Percentiles rank a stretch among this genome's conserved stretches.
Conservation (phyloP, 2,329 filamentous ascomycete genomes). For the Aspergillus quadrilineatus region DNA sequence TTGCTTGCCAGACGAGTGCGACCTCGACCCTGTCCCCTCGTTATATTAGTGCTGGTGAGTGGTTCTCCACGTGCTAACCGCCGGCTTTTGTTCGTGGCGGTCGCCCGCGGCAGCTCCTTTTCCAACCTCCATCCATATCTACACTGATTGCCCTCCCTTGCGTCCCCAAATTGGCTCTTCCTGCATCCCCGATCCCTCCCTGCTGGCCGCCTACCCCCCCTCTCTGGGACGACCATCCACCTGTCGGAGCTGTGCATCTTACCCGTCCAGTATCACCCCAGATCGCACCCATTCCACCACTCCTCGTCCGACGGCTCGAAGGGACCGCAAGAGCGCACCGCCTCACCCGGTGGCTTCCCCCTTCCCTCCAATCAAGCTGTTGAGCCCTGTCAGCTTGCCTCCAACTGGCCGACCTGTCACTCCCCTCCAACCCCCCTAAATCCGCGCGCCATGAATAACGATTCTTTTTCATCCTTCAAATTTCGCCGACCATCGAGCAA, state of each 20-base stretch:
- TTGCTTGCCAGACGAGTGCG: neutral
- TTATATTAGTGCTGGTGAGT: conserved; percentile 12
- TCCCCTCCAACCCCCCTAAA: conserved; percentile 30
- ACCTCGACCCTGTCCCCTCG: conserved; percentile 1
- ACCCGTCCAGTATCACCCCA: conserved; percentile 20
- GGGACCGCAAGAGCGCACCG: conserved; percentile 24
- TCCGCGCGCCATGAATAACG: conserved; percentile 37
- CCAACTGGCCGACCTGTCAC: conserved; percentile 22
- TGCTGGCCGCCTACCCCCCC: conserved; percentile 5
- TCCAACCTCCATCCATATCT: neutral
- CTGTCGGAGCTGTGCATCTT: conserved; percentile 18
- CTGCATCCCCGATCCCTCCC: conserved; percentile 19
- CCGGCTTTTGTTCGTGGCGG: conserved; percentile 18
- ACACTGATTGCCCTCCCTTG: conserved; percentile 21
- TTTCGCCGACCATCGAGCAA: conserved; percentile 44
- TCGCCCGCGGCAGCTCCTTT: conserved; percentile 23
- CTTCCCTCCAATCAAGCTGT: conserved; percentile 25
- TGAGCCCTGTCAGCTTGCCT: conserved; percentile 16
- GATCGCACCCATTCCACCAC: conserved; percentile 11
- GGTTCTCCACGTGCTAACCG: conserved; percentile 28
- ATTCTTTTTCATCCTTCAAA: conserved; percentile 38
- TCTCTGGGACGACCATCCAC: conserved; percentile 6
- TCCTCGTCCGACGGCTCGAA: conserved; percentile 17
- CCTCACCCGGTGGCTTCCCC: conserved; percentile 26
- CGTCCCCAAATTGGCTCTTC: conserved; percentile 23